Base-by-base conservation (phyloP, 192 early-diverging fungal species). In the Funneliformis geosporum region DNA sequence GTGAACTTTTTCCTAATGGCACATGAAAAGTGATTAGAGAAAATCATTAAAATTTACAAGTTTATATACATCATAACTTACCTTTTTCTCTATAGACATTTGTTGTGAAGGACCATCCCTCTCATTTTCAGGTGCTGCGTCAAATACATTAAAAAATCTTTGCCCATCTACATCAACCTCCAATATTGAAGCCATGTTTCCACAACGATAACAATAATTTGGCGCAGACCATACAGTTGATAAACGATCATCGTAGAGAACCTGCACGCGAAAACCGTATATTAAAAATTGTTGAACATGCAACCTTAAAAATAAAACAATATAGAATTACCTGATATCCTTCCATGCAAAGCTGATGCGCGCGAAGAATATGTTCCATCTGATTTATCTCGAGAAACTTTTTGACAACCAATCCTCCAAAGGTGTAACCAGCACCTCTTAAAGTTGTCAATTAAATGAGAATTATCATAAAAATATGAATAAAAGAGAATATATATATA, bases 171-270 rank as follows among this genome's bases (percentile, higher is more conserved):
- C 87, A 38, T 90, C 91, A 27, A 96, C 91, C 82, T 96, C 93
- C 2, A 96, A 81, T 38, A 96, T 92, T 4, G 91, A 93, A 0
- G 95, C 95, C 80, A 95, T 73, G 77, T 96, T 96, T 14, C 95
- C 95, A 62, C 94, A 94, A 60, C 95, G 87, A 73, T 95, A 94
- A 82, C 95, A 96, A 80, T 96, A 96, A 60, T 90, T 92, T 5
- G 93, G 93, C 18, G 94, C 94, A 28, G 93, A 95, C 94, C 94
- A 96, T 3, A 96, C 95, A 4, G 95, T 96, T 12, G 91, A 92
- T 14, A 96, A 89, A 75, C 91, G 89, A 73, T 95, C 92, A 79
- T 95, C 94, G 84, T 93, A 95, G 23, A 95, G 83, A 27, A 95
- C 94, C 87, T 95, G 79, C 23, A 81, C 86, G 18, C 11, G 7